phyloP scores from a whole-genome alignment of 805 yeast genomes.

The Myxozyma monticola region DNA sequence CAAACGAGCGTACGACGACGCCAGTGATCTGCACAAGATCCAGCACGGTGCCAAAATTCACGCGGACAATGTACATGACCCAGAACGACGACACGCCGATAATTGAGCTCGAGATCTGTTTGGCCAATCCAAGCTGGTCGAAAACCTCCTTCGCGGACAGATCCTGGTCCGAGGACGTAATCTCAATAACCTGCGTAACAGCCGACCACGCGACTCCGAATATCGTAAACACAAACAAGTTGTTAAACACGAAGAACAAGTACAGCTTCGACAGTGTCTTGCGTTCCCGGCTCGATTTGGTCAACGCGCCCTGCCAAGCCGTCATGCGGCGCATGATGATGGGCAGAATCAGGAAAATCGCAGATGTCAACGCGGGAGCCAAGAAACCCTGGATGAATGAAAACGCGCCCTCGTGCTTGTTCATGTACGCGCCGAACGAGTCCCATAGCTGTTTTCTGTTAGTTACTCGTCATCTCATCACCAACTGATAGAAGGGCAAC shows the following conservation, averaged over 20 bases:
- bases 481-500: neutral
- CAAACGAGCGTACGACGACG: slow-evolving; percentile 33
- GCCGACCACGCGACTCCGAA: slow-evolving; percentile 44
- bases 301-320: slow-evolving; percentile 42
- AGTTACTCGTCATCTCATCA: neutral
- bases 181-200: slow-evolving; percentile 36
- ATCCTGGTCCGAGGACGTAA: slow-evolving; percentile 15
- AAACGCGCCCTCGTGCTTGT: slow-evolving; percentile 33
- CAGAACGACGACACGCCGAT: slow-evolving; percentile 44
- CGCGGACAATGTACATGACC: slow-evolving; percentile 43
- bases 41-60: slow-evolving; percentile 36
- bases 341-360: slow-evolving; percentile 41
- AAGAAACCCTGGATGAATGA: slow-evolving; percentile 44
- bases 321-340: slow-evolving; percentile 40
- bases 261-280: slow-evolving; percentile 42
- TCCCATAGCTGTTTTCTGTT: slow-evolving; percentile 42
- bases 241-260: slow-evolving; percentile 43
- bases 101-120: slow-evolving; percentile 41
- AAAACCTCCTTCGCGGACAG: slow-evolving; percentile 35
- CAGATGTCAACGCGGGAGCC: slow-evolving; percentile 40
- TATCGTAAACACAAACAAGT: slow-evolving; percentile 42
- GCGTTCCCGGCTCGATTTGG: slow-evolving; percentile 42
- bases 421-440: slow-evolving; percentile 36
- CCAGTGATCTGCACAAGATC: slow-evolving; percentile 38
- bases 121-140: slow-evolving; percentile 35